Conservation (phyloP, 2,329 filamentous ascomycete genomes). For the Aspergillus sp. region DNA sequence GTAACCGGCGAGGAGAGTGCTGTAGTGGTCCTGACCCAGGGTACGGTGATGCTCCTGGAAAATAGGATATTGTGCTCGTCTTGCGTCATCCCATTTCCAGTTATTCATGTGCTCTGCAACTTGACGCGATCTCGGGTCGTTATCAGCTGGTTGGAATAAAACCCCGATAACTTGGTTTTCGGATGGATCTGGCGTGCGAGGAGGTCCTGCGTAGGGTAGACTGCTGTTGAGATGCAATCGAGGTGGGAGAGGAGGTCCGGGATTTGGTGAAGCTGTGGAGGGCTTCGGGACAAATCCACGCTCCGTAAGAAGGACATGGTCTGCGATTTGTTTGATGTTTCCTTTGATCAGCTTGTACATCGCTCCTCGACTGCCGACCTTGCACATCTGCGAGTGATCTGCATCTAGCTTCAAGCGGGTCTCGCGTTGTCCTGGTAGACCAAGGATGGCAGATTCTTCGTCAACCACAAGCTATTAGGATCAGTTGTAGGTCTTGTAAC, state of each 20-base stretch:
- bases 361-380: constrained; percentile 26
- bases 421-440: constrained; percentile 33
- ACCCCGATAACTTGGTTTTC: constrained; percentile 18
- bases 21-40: constrained; percentile 30
- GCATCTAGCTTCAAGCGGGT: constrained; percentile 37
- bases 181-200: constrained; percentile 12
- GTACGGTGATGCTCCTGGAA: constrained; percentile 31
- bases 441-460: constrained; percentile 36
- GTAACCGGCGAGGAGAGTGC: constrained; percentile 28
- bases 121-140: constrained; percentile 27
- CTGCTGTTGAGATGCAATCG: constrained; percentile 31
- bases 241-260: constrained; percentile 27
- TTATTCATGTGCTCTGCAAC: constrained; percentile 28
- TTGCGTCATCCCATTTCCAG: constrained; percentile 29
- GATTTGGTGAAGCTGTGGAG: constrained; percentile 10
- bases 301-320: constrained; percentile 29
- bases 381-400: constrained; percentile 39
- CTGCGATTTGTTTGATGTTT: constrained; percentile 33
- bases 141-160: constrained; percentile 23
- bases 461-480: constrained; percentile 31
- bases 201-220: constrained; percentile 21
- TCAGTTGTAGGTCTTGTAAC: constrained; percentile 2
- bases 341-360: constrained; percentile 34
- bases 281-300: constrained; percentile 31
- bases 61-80: constrained; percentile 28